Conservation (phyloP, 2,329 filamentous ascomycete species). For the Cladobotryum protrusum region DNA sequence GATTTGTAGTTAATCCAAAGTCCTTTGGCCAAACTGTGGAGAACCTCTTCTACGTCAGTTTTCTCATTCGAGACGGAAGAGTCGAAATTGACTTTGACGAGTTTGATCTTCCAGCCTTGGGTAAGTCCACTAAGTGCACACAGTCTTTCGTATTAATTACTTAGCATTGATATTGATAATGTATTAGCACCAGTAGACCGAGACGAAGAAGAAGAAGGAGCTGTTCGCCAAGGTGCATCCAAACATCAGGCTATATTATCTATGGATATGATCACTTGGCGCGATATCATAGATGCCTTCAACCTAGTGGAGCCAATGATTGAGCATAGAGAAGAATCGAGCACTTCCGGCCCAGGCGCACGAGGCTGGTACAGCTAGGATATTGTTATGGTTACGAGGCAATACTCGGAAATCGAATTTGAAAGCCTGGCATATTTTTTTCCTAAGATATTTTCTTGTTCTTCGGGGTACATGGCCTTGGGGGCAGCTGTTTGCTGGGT, state of each 20-base stretch:
- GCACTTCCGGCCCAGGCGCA: constrained; percentile 44
- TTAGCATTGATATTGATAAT: constrained; percentile 15
- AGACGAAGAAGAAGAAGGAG: constrained; percentile 42
- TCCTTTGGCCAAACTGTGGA: constrained; percentile 95
- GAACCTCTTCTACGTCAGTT: constrained; percentile 95
- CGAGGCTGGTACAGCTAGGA: constrained; percentile 61
- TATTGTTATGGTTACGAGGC: background rate
- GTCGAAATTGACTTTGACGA: constrained; percentile 69
- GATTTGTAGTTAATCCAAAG: constrained; percentile 81
- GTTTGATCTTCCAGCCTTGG: constrained; percentile 67
- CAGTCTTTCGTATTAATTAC: background rate
- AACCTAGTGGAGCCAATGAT: constrained; percentile 77
- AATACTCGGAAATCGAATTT: background rate
- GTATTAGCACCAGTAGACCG: constrained; percentile 29
- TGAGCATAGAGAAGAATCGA: constrained; percentile 64
- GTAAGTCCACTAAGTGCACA: constrained; percentile 48
- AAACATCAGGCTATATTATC: constrained; percentile 84
- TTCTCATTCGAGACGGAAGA: constrained; percentile 81
- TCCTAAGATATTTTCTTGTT: too few relatives aligned
- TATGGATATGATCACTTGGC: constrained; percentile 81
- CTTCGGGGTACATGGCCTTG: background rate
- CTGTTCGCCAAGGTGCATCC: constrained; percentile 45
- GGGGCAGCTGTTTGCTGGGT: too few relatives aligned
- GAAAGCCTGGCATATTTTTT: too few relatives aligned
- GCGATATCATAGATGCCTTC: constrained; percentile 68